Evolutionary conservation across 2,329 filamentous ascomycete species (phyloP), one percentile per base, ranked within the genome.

Genomic region (Penicillium digitatum): DNA sequence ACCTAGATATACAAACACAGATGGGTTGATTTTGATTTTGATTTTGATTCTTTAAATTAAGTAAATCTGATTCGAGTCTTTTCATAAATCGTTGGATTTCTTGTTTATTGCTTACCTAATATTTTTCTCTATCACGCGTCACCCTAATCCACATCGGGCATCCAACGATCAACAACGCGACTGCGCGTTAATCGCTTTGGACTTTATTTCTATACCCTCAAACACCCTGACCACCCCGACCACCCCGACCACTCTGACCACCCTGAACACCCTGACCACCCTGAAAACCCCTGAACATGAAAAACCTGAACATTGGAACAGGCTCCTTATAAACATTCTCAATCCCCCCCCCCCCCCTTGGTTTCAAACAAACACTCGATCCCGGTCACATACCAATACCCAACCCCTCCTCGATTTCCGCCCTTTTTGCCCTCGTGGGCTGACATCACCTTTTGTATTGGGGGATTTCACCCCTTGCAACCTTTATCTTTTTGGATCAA

Each of bases 381-480:
- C 26, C 22, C 32, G 8, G 18, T 34, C 26, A 35, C 46, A 32
- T 45, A 32, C 37, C 29, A 45, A 39, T 38, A 37, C 20, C 45
- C 44, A 43, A 51, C 54, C 54, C 43, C 48, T 39, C 57, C 52
- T 58, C 53, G 11, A 50, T 42, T 42, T 60, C 57, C 57, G 43
- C 24, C 53, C 37, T 32, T 42, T 42, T 39, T 45, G 52, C 52
- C 57, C 61, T 58, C 59, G 60, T 63, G 60, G 57, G 56, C 48
- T 54, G 44, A 62, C 50, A 48, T 54, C 58, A 46, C 32, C 44
- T 45, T 40, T 54, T 22, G 34, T 49, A 48, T 53, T 57, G 57
- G 56, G 62, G 61, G 57, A 62, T 47, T 52, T 53, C 54, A 56
- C 56, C 63, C 63, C 63, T 65, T 65, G 60, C 52, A 27, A 44